Evolutionary conservation across 495 filamentous ascomycete species (phyloP), one percentile per base, ranked within the genome.

Genomic region (Aspergillus bertholletiae): DNA sequence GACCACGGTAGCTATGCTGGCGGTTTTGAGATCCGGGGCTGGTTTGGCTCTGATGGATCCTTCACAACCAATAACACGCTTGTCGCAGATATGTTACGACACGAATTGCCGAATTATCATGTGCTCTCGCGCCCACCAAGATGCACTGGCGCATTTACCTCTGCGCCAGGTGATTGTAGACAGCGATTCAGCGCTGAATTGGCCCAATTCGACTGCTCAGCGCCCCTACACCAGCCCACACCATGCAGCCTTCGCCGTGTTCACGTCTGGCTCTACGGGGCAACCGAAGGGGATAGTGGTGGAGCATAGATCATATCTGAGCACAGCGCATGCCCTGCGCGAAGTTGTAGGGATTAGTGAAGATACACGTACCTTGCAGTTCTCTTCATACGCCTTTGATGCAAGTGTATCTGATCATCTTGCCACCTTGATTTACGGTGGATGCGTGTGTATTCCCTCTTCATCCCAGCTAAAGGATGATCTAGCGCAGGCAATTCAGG

Each of bases 201-300:
- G n/a, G 34, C 12, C 34, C 3, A 15, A 39, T 15, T 4, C n/a
- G 34, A 5, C 34, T 39, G 34, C 9, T 39, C 4, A 13, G 9
- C 4, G 7, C n/a, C n/a, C 34, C 12, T 8, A 13, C 4, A 5
- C 4, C 7, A 15, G n/a, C 12, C 5, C 5, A 17, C n/a, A 13
- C 34, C 9, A 49, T 43, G 52, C 26, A 0, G 34, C 46, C 21
- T 68, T 32, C 41, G 46, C 59, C 22, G 58, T 90, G 1, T 94
- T 90, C 67, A 94, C 89, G 0, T 89, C 86, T 1, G 89, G 89
- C n/a, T 88, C 86, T 15, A 92, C 88, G 0, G 89, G 89, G 4
- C 82, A 77, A 0, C 89, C 89, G 0, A 94, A 94, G 59, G 89
- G 88, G 3, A 88, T 87, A 51, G 76, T 87, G 37, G 78, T 94